Percentiles rank a stretch among this genome's conserved stretches.
These are phyloP conservation scores for Strobilomyces confusus DNA, from an alignment of 768 basidiomycete species.

Conservation along the genomic window DNA sequence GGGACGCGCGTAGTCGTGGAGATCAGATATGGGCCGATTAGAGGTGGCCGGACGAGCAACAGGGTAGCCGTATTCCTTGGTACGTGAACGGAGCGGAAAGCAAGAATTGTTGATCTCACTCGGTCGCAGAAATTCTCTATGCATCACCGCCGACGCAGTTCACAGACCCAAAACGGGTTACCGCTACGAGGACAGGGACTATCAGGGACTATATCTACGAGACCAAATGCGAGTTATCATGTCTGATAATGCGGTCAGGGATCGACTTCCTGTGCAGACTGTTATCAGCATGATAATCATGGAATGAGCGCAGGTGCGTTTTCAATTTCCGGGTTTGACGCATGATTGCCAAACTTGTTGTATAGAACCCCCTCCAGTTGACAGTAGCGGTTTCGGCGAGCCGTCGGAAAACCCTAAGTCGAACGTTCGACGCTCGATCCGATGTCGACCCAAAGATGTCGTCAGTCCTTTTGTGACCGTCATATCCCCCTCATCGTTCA, in stretches of 20 bases:
- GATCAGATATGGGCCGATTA: constrained; percentile 36
- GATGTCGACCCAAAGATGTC: not conserved
- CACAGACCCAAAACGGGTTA: constrained; percentile 52
- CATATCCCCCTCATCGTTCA: constrained; percentile 46
- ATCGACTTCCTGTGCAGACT: constrained; percentile 37
- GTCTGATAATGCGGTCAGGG: not conserved
- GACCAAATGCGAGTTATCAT: constrained; percentile 42
- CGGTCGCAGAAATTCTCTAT: constrained; percentile 63
- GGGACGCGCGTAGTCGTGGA: constrained; percentile 43
- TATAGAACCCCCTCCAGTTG: constrained; percentile 45
- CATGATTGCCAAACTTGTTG: not conserved
- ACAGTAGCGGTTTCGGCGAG: constrained; percentile 62
- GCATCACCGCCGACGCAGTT: constrained; percentile 64
- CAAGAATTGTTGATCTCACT: not conserved
- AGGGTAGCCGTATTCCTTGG: constrained; percentile 65
- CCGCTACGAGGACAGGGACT: constrained; percentile 57
- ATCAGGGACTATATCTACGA: constrained; percentile 62
- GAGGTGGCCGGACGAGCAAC: constrained; percentile 34
- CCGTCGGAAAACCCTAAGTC: constrained; percentile 68
- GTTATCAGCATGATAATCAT: constrained; percentile 58
- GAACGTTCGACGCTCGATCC: not conserved
- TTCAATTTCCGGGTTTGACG: not conserved
- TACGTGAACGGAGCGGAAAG: constrained; percentile 19
- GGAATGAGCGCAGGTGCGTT: constrained; percentile 54
- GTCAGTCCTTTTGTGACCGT: constrained; percentile 64